phyloP scores from a whole-genome alignment of 371 early-diverging fungal genomes.

The Apophysomyces sp. region DNA sequence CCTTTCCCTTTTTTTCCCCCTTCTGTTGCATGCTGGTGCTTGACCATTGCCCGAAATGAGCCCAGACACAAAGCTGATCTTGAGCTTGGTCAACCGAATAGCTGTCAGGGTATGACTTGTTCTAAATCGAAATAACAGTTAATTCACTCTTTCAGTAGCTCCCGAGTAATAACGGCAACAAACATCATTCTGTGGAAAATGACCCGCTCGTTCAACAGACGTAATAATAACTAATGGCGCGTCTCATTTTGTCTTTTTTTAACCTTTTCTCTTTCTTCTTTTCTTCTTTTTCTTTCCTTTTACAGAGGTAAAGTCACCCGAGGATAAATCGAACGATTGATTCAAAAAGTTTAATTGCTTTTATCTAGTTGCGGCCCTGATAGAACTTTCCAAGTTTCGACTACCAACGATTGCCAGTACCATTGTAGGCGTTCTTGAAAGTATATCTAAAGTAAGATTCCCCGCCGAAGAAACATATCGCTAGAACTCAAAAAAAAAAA shows the following conservation, averaged over 20 bases:
- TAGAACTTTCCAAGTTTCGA: conserved; percentile 67
- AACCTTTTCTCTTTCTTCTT: background rate
- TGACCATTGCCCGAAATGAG: conserved; percentile 18
- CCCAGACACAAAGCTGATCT: conserved; percentile 43
- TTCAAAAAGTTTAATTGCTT: background rate
- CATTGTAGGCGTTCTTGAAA: conserved; percentile 56
- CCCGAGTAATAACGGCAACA: conserved; percentile 56
- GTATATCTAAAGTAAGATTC: conserved; percentile 56
- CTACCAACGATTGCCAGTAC: conserved; percentile 56
- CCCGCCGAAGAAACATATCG: too few relatives aligned
- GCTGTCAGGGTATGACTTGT: conserved; percentile 26
- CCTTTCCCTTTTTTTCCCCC: background rate
- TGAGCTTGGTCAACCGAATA: conserved; percentile 41
- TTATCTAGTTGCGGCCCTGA: conserved; percentile 52
- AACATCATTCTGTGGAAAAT: conserved; percentile 53
- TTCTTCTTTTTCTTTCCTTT: background rate
- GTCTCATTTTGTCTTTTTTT: background rate
- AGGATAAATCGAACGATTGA: conserved; percentile 2
- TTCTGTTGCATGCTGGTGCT: background rate
- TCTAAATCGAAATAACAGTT: background rate
- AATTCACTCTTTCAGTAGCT: conserved; percentile 33
- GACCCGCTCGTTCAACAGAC: conserved; percentile 68
- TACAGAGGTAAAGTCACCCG: conserved; percentile 5
- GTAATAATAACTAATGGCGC: conserved; percentile 16
- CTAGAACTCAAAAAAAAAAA: too few relatives aligned